Evolutionary conservation across 2,329 filamentous ascomycete genomes (phyloP).

Genomic region (Emmonsia crescens): DNA sequence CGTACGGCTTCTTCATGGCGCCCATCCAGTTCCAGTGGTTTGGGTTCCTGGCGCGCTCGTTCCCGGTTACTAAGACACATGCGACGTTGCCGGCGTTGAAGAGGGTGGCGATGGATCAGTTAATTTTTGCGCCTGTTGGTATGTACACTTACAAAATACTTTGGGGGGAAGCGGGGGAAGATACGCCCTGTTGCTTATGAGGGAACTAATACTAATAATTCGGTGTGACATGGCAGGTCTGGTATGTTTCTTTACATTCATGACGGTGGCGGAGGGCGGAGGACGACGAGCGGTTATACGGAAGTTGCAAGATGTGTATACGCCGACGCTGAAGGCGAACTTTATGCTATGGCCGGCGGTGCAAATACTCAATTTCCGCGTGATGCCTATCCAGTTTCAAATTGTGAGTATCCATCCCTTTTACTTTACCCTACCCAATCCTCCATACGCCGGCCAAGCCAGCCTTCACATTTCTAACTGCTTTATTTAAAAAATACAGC

Average conservation of each 20-base stretch:
- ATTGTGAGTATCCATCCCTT: conserved; percentile 53
- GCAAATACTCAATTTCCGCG: conserved; percentile 89
- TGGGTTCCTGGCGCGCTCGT: conserved; percentile 65
- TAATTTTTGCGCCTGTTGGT: conserved; percentile 85
- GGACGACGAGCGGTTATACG: conserved; percentile 64
- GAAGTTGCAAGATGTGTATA: conserved; percentile 88
- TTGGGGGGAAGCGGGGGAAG: too few relatives aligned
- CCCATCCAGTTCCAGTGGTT: conserved; percentile 96
- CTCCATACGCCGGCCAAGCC: too few relatives aligned
- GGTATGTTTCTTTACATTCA: conserved; percentile 82
- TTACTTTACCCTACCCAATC: neutral
- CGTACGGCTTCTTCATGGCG: conserved; percentile 93
- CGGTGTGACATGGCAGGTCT: too few relatives aligned
- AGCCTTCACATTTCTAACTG: neutral
- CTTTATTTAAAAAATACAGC: conserved; percentile 41
- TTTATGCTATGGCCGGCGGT: conserved; percentile 91
- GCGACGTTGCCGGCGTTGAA: conserved; percentile 72
- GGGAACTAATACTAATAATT: conserved; percentile 5
- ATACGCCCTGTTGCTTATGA: too few relatives aligned
- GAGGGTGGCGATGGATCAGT: conserved; percentile 82
- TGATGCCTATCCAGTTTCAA: conserved; percentile 93
- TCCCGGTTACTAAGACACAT: conserved; percentile 70
- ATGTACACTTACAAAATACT: conserved; percentile 19
- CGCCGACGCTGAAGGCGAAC: conserved; percentile 91
- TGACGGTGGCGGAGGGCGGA: conserved; percentile 92